Evolutionary conservation across 306 rosid genomes (phyloP).

Genomic region (Sicyos edulis): DNA sequence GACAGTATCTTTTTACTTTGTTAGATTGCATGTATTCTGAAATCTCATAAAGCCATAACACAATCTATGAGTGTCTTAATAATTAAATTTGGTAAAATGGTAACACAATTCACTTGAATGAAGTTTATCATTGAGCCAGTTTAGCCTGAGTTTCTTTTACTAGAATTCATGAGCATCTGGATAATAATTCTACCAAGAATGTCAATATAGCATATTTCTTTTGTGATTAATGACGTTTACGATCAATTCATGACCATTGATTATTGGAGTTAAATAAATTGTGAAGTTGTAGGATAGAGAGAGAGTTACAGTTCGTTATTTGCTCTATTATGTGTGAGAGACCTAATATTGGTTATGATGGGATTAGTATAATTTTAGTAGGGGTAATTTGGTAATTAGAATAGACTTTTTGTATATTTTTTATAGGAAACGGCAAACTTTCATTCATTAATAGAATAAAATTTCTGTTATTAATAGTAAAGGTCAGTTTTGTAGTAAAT

Average conservation of each 20-base stretch:
- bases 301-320: background rate
- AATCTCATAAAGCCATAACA: background rate
- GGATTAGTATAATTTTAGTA: too few species aligned
- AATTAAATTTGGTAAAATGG: slow-evolving; percentile 2
- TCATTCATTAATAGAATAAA: too few species aligned
- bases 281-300: background rate
- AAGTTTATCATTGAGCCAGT: background rate
- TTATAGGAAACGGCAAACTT: too few species aligned
- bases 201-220: background rate
- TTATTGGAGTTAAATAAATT: slow-evolving; percentile 1
- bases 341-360: too few species aligned
- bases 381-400: too few species aligned
- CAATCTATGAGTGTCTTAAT: slow-evolving; percentile 5
- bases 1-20: background rate
- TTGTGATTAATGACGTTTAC: background rate
- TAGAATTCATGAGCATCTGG: background rate
- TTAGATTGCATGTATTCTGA: slow-evolving; percentile 6
- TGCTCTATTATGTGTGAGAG: background rate
- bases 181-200: background rate
- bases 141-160: background rate
- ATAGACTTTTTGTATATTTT: too few species aligned
- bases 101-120: background rate
- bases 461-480: too few species aligned
- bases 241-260: background rate
- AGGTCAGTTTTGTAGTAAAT: too few species aligned